phyloP scores from a whole-genome alignment of 148 eudicot genomes.

The Cornus controversa region DNA sequence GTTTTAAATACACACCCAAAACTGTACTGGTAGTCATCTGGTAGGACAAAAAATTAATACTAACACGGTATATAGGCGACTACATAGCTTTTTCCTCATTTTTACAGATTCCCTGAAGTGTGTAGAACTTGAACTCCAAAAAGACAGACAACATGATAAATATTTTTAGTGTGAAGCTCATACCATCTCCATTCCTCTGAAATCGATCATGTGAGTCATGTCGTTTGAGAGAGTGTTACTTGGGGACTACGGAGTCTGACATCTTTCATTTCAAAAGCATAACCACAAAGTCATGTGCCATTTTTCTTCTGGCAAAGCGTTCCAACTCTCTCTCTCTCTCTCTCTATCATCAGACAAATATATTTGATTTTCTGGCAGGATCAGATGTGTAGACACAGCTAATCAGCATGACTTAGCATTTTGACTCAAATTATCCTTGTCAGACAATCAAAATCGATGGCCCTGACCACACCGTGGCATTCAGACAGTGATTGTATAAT shows the following conservation, averaged over 20 bases:
- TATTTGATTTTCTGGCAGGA: not conserved
- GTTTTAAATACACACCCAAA: not conserved
- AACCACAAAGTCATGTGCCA: not conserved
- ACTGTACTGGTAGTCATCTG: too few species aligned
- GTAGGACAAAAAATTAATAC: too few species aligned
- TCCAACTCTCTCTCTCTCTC: too few species aligned
- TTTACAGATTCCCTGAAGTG: not conserved
- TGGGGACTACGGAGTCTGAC: not conserved
- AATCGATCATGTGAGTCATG: too few species aligned
- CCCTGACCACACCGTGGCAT: too few species aligned
- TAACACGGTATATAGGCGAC: not conserved
- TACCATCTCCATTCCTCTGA: not conserved
- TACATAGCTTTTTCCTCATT: not conserved
- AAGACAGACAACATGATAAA: not conserved
- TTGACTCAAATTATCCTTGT: too few species aligned
- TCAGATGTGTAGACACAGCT: not conserved
- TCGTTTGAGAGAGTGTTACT: not conserved
- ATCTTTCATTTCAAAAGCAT: not conserved
- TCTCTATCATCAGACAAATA: not conserved
- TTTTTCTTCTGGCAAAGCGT: too few species aligned
- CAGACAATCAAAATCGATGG: not conserved
- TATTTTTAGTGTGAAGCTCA: not conserved
- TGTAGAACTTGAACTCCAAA: too few species aligned
- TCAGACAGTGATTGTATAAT: too few species aligned
- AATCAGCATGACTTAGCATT: too few species aligned